These are phyloP conservation scores for Nidularia pulvinata DNA, from an alignment of 768 basidiomycete species.

Conservation along the genomic window DNA sequence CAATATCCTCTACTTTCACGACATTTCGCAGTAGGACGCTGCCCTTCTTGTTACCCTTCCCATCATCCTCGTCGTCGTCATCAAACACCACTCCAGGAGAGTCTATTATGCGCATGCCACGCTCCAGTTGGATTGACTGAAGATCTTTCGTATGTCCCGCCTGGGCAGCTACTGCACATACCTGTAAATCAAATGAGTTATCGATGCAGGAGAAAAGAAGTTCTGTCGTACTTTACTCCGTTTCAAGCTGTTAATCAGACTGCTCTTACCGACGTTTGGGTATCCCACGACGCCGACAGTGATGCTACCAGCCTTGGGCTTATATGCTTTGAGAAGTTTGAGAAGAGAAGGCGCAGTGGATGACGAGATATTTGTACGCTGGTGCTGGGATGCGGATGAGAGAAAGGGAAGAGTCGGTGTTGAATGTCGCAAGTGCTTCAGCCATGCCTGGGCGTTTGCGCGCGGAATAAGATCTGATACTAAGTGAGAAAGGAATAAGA, in stretches of 20 bases:
- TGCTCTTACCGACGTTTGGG: constrained; percentile 97
- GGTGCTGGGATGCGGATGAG: constrained; percentile 74
- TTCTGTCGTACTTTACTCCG: constrained; percentile 67
- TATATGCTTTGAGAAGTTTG: constrained; percentile 83
- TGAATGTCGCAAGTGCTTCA: constrained; percentile 87
- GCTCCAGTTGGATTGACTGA: constrained; percentile 91
- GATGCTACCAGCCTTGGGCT: constrained; percentile 67
- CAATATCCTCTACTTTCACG: constrained; percentile 86
- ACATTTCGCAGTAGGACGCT: constrained; percentile 86
- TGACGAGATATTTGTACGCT: constrained; percentile 81
- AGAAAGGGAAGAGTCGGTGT: constrained; percentile 95
- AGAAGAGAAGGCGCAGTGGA: constrained; percentile 76
- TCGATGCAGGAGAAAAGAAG: constrained; percentile 1
- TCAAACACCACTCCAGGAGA: constrained; percentile 98
- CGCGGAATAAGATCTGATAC: constrained; percentile 83
- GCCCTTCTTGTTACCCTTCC: constrained; percentile 46
- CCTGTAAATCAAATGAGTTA: constrained; percentile 34
- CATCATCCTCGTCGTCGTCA: constrained; percentile 56
- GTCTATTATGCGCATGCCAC: constrained; percentile 90
- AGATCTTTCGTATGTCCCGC: constrained; percentile 93
- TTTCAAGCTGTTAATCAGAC: constrained; percentile 91
- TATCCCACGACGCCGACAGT: constrained; percentile 95
- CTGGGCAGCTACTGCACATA: constrained; percentile 93
- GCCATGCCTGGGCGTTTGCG: constrained; percentile 87
- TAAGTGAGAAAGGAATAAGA: neutral